Evolutionary conservation across 2,329 filamentous ascomycete genomes (phyloP).

Genomic region (Helotiales sp.): DNA sequence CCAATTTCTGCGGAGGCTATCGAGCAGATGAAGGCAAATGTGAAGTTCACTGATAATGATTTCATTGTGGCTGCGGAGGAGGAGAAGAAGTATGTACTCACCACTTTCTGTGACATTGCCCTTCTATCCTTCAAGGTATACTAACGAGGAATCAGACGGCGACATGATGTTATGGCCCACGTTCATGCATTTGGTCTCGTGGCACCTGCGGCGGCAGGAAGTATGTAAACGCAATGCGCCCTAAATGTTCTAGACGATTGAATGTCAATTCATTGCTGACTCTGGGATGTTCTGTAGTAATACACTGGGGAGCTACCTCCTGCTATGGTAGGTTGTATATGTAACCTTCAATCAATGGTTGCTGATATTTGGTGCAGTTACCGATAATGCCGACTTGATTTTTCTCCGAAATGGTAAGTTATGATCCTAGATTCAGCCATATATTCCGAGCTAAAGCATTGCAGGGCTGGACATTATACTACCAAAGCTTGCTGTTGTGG

Average conservation of each 20-base stretch:
- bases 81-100: conserved; percentile 62
- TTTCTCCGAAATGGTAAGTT: conserved; percentile 57
- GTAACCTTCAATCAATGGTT: neutral
- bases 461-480: conserved; percentile 73
- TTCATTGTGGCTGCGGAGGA: conserved; percentile 77
- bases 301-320: conserved; percentile 63
- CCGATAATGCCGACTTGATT: conserved; percentile 77
- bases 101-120: too few species aligned
- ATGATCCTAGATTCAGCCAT: neutral
- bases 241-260: too few species aligned
- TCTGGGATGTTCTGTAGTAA: too few species aligned
- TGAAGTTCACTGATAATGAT: conserved; percentile 77
- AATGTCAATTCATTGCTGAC: too few species aligned
- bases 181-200: conserved; percentile 76
- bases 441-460: neutral
- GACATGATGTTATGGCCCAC: conserved; percentile 67
- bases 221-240: too few species aligned
- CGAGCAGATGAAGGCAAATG: conserved; percentile 74
- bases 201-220: conserved; percentile 70
- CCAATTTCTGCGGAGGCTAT: conserved; percentile 76
- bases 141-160: conserved; percentile 45
- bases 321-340: conserved; percentile 27
- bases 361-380: neutral
- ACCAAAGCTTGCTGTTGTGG: conserved; percentile 78
- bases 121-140: too few species aligned